phyloP scores from a whole-genome alignment of 2,329 filamentous ascomycete genomes.

The Colletotrichum sp. region DNA sequence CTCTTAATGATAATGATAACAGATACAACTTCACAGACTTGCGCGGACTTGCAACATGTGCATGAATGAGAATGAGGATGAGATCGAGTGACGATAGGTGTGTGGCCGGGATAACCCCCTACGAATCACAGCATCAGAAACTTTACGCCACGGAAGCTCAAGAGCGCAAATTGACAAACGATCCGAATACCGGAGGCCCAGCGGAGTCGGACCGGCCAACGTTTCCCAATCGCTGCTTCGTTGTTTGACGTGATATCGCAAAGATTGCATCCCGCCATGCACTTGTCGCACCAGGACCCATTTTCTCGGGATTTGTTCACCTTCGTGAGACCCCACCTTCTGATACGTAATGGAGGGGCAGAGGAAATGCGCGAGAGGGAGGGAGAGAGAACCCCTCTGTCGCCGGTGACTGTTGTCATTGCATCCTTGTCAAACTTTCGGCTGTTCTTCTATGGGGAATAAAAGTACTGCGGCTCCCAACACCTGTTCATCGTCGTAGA shows the following conservation, averaged over 20 bases:
- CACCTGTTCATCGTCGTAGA: neutral
- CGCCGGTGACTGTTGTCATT: neutral
- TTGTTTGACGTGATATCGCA: slow-evolving; percentile 4
- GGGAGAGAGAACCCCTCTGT: neutral
- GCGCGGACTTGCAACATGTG: neutral
- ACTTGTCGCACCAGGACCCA: slow-evolving; percentile 19
- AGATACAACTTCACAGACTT: neutral
- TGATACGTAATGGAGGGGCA: slow-evolving; percentile 14
- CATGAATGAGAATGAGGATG: neutral
- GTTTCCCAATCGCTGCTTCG: neutral
- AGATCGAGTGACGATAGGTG: neutral
- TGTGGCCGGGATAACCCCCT: neutral
- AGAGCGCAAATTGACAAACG: neutral
- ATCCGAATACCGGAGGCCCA: neutral
- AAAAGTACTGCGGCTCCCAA: neutral
- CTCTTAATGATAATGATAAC: slow-evolving; percentile 22
- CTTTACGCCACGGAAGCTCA: neutral
- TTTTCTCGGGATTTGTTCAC: slow-evolving; percentile 10
- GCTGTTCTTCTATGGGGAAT: neutral
- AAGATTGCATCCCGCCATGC: slow-evolving; percentile 5
- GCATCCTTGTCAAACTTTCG: neutral
- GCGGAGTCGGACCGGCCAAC: neutral
- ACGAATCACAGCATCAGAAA: neutral
- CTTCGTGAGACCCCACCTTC: slow-evolving; percentile 2
- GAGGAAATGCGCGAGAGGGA: neutral